Conservation (phyloP, 345 rosid species). For the Eucalyptus melliodora region DNA sequence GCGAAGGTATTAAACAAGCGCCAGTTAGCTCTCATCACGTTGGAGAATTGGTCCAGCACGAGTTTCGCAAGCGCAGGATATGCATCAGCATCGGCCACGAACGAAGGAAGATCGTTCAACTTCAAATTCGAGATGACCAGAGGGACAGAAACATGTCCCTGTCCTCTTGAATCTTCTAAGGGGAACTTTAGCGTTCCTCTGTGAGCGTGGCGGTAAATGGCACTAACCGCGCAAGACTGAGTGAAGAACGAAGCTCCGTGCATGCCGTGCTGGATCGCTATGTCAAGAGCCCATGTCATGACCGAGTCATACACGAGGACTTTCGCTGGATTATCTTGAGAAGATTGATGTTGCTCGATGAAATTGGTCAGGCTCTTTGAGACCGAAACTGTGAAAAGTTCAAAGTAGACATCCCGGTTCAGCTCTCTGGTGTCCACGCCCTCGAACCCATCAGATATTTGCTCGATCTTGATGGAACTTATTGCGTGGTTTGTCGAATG, state of each 20-base stretch:
- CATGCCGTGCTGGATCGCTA: background rate
- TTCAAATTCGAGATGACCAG: background rate
- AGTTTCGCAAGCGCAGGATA: background rate
- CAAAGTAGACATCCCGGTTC: background rate
- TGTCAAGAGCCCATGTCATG: constrained; percentile 11
- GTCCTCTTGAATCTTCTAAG: background rate
- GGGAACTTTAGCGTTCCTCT: background rate
- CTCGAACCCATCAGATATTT: constrained; percentile 3
- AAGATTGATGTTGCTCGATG: background rate
- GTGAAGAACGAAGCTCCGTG: constrained; percentile 5
- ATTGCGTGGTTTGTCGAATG: background rate
- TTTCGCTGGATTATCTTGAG: background rate
- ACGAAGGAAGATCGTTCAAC: background rate
- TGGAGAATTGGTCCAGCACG: background rate
- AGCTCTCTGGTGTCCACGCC: background rate
- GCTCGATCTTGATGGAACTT: background rate
- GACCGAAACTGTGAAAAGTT: background rate
- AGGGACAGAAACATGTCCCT: background rate
- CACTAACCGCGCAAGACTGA: constrained; percentile 3
- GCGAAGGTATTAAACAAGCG: background rate
- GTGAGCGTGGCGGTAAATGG: background rate
- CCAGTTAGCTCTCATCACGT: background rate
- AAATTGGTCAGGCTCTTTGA: background rate
- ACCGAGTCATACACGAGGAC: constrained; percentile 7
- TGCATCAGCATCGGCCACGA: background rate